These are phyloP conservation scores for Ricinus communis DNA, from an alignment of 345 rosid genomes.

Conservation along the genomic window DNA sequence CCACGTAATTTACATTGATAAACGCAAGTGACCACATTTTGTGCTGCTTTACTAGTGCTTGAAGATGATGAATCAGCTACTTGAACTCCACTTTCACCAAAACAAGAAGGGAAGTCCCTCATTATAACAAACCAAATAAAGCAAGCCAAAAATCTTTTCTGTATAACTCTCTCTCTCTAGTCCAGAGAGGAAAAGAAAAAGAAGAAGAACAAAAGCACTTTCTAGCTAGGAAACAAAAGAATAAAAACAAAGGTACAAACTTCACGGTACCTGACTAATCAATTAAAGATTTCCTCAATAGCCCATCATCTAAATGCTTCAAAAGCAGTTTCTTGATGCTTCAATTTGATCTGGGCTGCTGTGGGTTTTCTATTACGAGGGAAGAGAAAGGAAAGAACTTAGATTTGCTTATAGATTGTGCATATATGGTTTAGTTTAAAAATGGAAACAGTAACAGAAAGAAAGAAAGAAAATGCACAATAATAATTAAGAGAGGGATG, in stretches of 20 bases:
- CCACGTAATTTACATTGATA: constrained; percentile 67
- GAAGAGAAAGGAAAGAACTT: neutral
- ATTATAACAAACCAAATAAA: constrained; percentile 28
- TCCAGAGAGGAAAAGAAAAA: neutral
- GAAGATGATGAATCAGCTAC: constrained; percentile 83
- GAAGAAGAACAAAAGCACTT: no score
- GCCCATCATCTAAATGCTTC: constrained; percentile 37
- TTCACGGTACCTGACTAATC: constrained; percentile 27
- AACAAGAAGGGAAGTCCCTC: constrained; percentile 98
- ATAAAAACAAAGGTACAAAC: constrained; percentile 3
- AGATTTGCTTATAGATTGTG: constrained; percentile 31
- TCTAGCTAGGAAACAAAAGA: neutral
- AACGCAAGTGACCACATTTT: constrained; percentile 72
- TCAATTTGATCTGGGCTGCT: constrained; percentile 30
- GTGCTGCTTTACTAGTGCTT: constrained; percentile 53
- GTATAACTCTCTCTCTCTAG: constrained; percentile 11
- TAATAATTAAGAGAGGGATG: neutral
- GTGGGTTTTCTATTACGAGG: neutral
- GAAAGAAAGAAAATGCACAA: no score
- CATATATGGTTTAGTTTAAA: neutral
- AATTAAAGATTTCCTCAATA: constrained; percentile 29
- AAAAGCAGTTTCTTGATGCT: constrained; percentile 24
- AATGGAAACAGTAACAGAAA: constrained; percentile 5
- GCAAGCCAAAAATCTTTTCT: neutral
- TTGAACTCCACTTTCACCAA: constrained; percentile 94